Evolutionary conservation across 257 asterid species (phyloP), one percentile per base, ranked within the genome.

Genomic region (Capsicum chinense): DNA sequence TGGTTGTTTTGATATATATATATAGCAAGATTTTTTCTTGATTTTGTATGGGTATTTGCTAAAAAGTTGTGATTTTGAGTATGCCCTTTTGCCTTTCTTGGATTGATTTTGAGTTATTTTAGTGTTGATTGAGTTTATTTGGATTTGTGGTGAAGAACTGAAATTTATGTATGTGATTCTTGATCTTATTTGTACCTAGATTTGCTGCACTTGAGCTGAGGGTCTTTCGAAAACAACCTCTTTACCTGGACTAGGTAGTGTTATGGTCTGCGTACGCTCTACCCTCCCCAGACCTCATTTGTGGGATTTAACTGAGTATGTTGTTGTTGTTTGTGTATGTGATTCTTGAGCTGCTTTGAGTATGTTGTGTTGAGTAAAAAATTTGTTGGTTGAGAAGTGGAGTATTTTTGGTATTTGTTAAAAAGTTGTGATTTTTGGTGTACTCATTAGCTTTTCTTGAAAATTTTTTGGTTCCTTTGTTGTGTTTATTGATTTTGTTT

Each of bases 321-420:
- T 39, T 39, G 44, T 39, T 39, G 44, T 39, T 39, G 44, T 39
- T 9, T 39, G 7, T 39, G 7, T 37, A 7, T 3, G 54, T 37
- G 10, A 33, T 66, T 4, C 44, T 69, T 69, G 74, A 69, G 79
- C 56, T 42, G 48, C 33, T 69, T 69, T 39, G 44, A 68, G 78
- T 68, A 15, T 7, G 54, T 68, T 68, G 26, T 7, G 2, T 35
- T 37, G 21, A 67, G 74, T 35, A 3, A 94, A 93, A 96, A 96
- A 85, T 96, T 52, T 52, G 56, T 52, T 63, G 69, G 69, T 63
- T 63, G 69, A 63, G 69, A 63, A 10, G 26, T 21, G 16, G 69
- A 63, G 69, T 63, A 63, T 39, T 47, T 69, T 69, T 54, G 57
- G 80, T 3, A 1, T 0, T 5, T 17, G 66, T 9, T 59, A 6